Base-by-base conservation (phyloP, 306 rosid genomes). In the Cucurbita moschata region DNA sequence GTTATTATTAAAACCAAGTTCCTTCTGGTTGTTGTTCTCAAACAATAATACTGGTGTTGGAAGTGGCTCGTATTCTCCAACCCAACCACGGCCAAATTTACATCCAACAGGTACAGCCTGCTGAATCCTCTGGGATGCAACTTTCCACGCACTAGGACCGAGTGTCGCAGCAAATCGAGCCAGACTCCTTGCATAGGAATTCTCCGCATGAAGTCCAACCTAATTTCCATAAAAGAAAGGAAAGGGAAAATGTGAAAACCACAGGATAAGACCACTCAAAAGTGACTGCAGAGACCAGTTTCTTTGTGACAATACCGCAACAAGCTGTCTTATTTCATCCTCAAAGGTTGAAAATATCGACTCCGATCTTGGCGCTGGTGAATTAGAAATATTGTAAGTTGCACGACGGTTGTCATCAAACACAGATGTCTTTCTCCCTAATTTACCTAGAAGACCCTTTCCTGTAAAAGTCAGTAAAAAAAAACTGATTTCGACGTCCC, bases 141-240 rank as follows among this genome's bases (percentile, higher is more conserved):
- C 83, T 89, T 74, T 84, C 99, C 99, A 95, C 57, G 96, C 97
- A 55, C 87, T 78, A 43, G 96, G 96, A 75, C 99, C 97, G 47
- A 95, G 86, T 81, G 87, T 81, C 69, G 97, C 96, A 76, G 91
- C 88, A 87, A 88, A 95, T 30, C 97, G 97, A 78, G 97, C 99
- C 81, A 95, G 87, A 80, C 99, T 95, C 87, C 97, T 86, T 23
- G 97, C 95, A 82, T 91, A 95, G 71, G 99, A 86, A 86, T 85
- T 87, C 57, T 95, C 99, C 10, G 96, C 96, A 80, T 91, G 99
- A 81, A 89, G 97, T 77, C 99, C 99, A 74, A 95, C 99, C 99
- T 95, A 86, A 74, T 75, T 58, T 69, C 71, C 60, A 18, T 42
- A 5, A 78, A 37, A 39, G n/a, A 46, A 12, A 57, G 19, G 6